phyloP scores from a whole-genome alignment of 2,329 filamentous ascomycete genomes.

The Rhinocladiella mackenziei region DNA sequence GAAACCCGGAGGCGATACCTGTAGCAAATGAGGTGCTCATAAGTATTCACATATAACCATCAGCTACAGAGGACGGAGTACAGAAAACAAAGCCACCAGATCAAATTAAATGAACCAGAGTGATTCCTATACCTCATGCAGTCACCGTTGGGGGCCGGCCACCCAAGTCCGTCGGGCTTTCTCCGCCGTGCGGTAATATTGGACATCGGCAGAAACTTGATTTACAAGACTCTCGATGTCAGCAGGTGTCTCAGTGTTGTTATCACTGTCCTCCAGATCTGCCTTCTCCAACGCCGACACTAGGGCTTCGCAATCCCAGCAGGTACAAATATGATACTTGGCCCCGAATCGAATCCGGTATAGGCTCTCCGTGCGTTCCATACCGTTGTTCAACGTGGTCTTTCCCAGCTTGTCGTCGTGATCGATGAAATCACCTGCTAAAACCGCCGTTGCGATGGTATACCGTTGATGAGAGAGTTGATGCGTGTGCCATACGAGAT shows the following conservation, averaged over 20 bases:
- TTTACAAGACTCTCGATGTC: not conserved
- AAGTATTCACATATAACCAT: too few species aligned
- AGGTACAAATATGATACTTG: conserved; percentile 36
- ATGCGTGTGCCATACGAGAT: conserved; percentile 46
- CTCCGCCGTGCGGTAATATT: not conserved
- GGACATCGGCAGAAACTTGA: not conserved
- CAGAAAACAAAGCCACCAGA: too few species aligned
- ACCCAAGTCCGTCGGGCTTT: not conserved
- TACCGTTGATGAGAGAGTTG: conserved; percentile 37
- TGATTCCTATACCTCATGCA: too few species aligned
- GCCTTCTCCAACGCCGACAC: conserved; percentile 28
- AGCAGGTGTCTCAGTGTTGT: too few species aligned
- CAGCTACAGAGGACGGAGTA: too few species aligned
- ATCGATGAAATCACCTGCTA: conserved; percentile 34
- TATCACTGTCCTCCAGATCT: not conserved
- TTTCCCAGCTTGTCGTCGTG: conserved; percentile 41
- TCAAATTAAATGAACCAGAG: too few species aligned
- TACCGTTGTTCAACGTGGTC: conserved; percentile 30
- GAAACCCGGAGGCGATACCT: too few species aligned
- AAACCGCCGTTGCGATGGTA: conserved; percentile 10
- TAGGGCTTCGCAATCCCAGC: conserved; percentile 39
- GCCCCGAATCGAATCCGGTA: conserved; percentile 35
- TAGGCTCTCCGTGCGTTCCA: conserved; percentile 32
- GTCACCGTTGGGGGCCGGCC: too few species aligned
- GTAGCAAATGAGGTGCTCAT: too few species aligned